phyloP scores from a whole-genome alignment of 1,284 basidiomycete species.

The Xanthoconium separans region DNA sequence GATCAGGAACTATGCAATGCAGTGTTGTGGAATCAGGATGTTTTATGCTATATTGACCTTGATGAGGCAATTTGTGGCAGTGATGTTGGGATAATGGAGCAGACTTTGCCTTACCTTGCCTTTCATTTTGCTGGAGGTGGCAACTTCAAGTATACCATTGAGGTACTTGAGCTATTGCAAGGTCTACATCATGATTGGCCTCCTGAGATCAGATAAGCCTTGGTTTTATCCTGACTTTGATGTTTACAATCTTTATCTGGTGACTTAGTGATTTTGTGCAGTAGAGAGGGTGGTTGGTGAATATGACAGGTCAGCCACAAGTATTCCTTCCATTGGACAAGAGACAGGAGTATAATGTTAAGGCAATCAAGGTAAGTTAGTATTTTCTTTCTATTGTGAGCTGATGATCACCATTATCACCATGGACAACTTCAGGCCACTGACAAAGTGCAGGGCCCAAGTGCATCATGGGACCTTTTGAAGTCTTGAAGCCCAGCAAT shows the following conservation, averaged over 20 bases:
- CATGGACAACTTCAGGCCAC: too few relatives aligned
- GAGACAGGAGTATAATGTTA: background rate
- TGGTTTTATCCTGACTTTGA: too few relatives aligned
- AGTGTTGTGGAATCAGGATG: background rate
- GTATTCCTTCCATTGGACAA: background rate
- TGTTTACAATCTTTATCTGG: background rate
- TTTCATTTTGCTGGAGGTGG: too few relatives aligned
- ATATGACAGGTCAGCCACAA: background rate
- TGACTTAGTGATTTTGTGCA: background rate
- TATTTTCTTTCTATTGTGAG: too few relatives aligned
- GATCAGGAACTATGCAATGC: background rate
- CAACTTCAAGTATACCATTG: too few relatives aligned
- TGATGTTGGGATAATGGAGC: slow-evolving; percentile 6
- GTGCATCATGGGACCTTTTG: too few relatives aligned
- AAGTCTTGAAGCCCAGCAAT: too few relatives aligned
- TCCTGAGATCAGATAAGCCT: background rate
- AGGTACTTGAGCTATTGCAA: too few relatives aligned
- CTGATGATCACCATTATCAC: too few relatives aligned
- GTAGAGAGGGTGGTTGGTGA: background rate
- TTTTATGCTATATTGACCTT: background rate
- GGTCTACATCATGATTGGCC: too few relatives aligned
- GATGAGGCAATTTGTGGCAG: background rate
- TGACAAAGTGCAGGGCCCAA: too few relatives aligned
- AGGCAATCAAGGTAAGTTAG: background rate
- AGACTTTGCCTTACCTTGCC: background rate